phyloP scores from a whole-genome alignment of 805 yeast species.

The Cyberlindnera misumaiensis region DNA sequence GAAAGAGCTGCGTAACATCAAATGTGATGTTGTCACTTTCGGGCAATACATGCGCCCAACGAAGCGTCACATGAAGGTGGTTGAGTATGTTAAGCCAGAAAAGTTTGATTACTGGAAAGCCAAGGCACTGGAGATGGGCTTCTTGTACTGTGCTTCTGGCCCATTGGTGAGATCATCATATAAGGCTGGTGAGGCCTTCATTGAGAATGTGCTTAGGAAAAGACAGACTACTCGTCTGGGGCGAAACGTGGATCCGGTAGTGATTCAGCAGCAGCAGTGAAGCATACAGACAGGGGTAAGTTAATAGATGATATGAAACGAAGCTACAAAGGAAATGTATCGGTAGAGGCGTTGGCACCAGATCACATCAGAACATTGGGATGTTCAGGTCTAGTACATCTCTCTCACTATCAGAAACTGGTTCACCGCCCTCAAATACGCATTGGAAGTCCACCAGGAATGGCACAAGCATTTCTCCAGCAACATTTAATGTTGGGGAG shows the following conservation, averaged over 20 bases:
- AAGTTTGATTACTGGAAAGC: constrained; percentile 92
- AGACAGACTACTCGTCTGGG: constrained; percentile 29
- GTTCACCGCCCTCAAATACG: constrained; percentile 49
- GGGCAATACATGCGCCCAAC: constrained; percentile 99
- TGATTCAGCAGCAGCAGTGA: background rate
- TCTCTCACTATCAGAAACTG: constrained; percentile 33
- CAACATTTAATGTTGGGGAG: constrained; percentile 70
- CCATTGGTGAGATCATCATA: constrained; percentile 95
- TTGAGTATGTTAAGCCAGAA: constrained; percentile 89
- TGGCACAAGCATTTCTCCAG: constrained; percentile 51
- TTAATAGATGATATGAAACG: background rate
- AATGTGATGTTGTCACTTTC: constrained; percentile 93
- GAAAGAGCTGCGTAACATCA: constrained; percentile 62
- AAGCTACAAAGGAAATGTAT: background rate
- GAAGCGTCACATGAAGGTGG: constrained; percentile 96
- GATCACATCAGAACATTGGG: constrained; percentile 28
- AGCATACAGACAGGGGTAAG: background rate
- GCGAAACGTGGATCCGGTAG: background rate
- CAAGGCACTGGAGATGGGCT: constrained; percentile 81
- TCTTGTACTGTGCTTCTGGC: constrained; percentile 94
- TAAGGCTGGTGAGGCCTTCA: constrained; percentile 97
- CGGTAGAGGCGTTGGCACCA: background rate
- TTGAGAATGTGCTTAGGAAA: constrained; percentile 84
- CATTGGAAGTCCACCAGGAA: constrained; percentile 56
- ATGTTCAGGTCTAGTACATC: constrained; percentile 47